Evolutionary conservation across 495 filamentous ascomycete species (phyloP).

Genomic region (Aspergillus conjunctus): DNA sequence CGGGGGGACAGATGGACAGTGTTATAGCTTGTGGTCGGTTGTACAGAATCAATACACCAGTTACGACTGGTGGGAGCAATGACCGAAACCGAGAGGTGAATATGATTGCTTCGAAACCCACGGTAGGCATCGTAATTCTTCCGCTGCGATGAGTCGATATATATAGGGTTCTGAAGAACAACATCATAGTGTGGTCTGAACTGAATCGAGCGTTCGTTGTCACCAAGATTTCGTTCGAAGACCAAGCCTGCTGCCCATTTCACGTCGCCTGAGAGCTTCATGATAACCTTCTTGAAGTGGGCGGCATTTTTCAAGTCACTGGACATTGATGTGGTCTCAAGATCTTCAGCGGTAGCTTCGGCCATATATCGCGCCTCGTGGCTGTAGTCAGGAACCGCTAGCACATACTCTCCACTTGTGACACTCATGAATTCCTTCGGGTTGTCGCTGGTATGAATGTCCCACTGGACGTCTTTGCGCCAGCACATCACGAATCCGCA

Average conservation of each 20-base stretch:
- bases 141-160: slow-evolving; percentile 59
- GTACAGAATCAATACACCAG: slow-evolving; percentile 72
- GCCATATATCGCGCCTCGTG: slow-evolving; percentile 75
- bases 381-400: slow-evolving; percentile 92
- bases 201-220: slow-evolving; percentile 71
- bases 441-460: slow-evolving; percentile 77
- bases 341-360: slow-evolving; percentile 56
- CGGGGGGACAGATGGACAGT: slow-evolving; percentile 88
- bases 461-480: slow-evolving; percentile 88
- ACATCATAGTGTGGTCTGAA: slow-evolving; percentile 95
- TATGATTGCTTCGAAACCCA: slow-evolving; percentile 92
- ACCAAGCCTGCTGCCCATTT: slow-evolving; percentile 87
- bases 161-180: slow-evolving; percentile 75
- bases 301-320: slow-evolving; percentile 71
- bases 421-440: slow-evolving; percentile 94
- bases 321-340: slow-evolving; percentile 63
- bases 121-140: slow-evolving; percentile 85
- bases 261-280: slow-evolving; percentile 96
- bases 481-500: slow-evolving; percentile 97
- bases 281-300: slow-evolving; percentile 93
- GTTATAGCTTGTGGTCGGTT: slow-evolving; percentile 86
- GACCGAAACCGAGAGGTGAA: slow-evolving; percentile 90
- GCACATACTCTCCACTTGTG: slow-evolving; percentile 88
- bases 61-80: slow-evolving; percentile 73
- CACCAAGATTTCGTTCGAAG: slow-evolving; percentile 77